Evolutionary conservation across 2,329 filamentous ascomycete species (phyloP), one percentile per base, ranked within the genome.

Genomic region (Neopestalotiopsis sp.): DNA sequence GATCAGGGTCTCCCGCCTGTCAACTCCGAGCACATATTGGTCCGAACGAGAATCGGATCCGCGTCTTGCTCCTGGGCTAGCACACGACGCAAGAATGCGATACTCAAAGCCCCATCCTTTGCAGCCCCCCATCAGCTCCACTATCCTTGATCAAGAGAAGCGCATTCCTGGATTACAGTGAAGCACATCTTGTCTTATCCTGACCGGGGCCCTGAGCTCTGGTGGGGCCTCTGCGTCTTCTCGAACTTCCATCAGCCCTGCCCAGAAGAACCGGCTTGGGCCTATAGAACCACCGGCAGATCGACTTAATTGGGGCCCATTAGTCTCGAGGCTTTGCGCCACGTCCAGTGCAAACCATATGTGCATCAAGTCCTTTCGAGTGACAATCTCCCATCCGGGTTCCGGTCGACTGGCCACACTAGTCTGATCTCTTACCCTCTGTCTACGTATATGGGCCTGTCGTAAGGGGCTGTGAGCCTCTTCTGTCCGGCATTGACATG

Each of bases 141-240:
- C 45, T 53, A 53, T 53, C 45, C 45, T n/a, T 53, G 45, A 53
- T 53, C 45, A 53, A 53, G 45, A 53, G 45, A 53, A 53, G 45
- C 17, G 45, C 45, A 53, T 53, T 20, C 45, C 45, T 20, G 45
- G 45, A 20, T 9, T 3, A 17, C 17, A 53, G 45, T 53, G 45
- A 53, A 53, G 45, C 45, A 53, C 45, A 53, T 53, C 45, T 24
- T 53, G 45, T 53, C 45, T 53, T 53, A 53, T 10, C 45, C 45
- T 53, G 45, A 53, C 45, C 17, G 45, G 45, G 45, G 45, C 17
- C 45, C 45, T 53, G 24, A 28, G 14, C 17, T 53, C 45, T n/a
- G 45, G 45, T 53, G 45, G 45, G 45, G 45, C 45, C 45, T 53
- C 17, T 53, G 45, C 45, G 17, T 53, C 45, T 53, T 53, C 45